phyloP scores from a whole-genome alignment of 345 rosid species.

The Salix suchowensis region DNA sequence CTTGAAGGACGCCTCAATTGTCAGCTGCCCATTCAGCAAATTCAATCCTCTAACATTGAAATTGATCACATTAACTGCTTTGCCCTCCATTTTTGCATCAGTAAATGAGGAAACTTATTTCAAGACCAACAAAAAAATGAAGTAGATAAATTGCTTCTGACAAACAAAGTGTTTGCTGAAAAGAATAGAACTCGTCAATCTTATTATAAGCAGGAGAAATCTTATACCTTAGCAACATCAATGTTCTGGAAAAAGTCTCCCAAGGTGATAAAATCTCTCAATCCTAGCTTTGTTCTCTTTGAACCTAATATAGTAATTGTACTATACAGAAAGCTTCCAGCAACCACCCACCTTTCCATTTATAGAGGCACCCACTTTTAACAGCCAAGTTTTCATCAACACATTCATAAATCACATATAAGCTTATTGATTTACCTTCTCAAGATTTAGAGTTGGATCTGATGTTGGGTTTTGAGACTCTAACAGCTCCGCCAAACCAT shows the following conservation, averaged over 20 bases:
- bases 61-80: constrained; percentile 82
- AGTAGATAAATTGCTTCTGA: neutral
- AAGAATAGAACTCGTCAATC: neutral
- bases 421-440: constrained; percentile 36
- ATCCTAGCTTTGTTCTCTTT: constrained; percentile 76
- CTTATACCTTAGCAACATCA: constrained; percentile 59
- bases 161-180: neutral
- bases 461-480: constrained; percentile 83
- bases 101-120: constrained; percentile 26
- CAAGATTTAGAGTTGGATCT: constrained; percentile 56
- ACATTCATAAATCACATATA: neutral
- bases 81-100: constrained; percentile 59
- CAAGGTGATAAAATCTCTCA: constrained; percentile 73
- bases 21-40: constrained; percentile 64
- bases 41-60: constrained; percentile 76
- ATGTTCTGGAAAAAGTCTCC: constrained; percentile 74
- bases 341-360: constrained; percentile 58
- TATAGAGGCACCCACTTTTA: constrained; percentile 6
- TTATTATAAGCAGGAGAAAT: neutral
- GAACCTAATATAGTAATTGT: constrained; percentile 77
- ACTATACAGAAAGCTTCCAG: constrained; percentile 73
- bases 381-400: neutral
- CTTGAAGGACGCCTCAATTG: constrained; percentile 69
- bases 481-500: constrained; percentile 46
- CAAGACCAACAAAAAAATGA: neutral